Base-by-base conservation (phyloP, 2,329 filamentous ascomycete genomes). In the Metarhizium humberi region DNA sequence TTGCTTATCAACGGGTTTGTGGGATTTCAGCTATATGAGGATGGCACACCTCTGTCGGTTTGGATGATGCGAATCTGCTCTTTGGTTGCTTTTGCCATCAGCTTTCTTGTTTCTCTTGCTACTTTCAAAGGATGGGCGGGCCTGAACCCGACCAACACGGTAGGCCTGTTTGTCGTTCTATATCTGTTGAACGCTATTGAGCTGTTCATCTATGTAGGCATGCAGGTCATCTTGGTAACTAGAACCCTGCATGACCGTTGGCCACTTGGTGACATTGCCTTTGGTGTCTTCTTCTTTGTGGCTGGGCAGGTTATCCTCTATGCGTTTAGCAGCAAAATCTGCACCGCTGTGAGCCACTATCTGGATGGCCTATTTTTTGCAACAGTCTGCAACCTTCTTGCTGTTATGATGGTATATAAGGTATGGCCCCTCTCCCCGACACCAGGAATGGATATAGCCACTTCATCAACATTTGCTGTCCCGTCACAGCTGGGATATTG, bases 351-450 rank as follows among this genome's bases (percentile, higher is more conserved):
- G 43, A 85, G 90, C 71, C 94, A 99, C 71, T 99, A 97, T 68
- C 74, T 99, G 51, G 94, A 99, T 66, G 92, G 92, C 0, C 74
- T 97, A 50, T 95, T 97, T 75, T 92, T 99, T 67, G 90, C 91
- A 4, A 96, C 92, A 0, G 85, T 92, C 55, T 94, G 91, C 76
- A 99, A 99, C 68, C 74, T 99, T 48, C 77, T 99, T 47, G 90
- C 86, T 13, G 92, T 99, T 58, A 99, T 99, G 94, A 99, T 97
- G 94, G 86, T 99, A 42, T 99, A 99, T 81, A 99, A 99, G 87
- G 90, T 80, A 73, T 53, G 73, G 64, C 46, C 40, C 13, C 6
- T 16, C 20, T 38, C 25, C 11, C 11, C 20, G 6, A 8, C 25
- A 14, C 30, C 2, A 45, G 6, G n/a, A 20, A 20, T 16, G 42